Evolutionary conservation across 257 asterid species (phyloP), one percentile per base, ranked within the genome.

Genomic region (Ballota nigra): DNA sequence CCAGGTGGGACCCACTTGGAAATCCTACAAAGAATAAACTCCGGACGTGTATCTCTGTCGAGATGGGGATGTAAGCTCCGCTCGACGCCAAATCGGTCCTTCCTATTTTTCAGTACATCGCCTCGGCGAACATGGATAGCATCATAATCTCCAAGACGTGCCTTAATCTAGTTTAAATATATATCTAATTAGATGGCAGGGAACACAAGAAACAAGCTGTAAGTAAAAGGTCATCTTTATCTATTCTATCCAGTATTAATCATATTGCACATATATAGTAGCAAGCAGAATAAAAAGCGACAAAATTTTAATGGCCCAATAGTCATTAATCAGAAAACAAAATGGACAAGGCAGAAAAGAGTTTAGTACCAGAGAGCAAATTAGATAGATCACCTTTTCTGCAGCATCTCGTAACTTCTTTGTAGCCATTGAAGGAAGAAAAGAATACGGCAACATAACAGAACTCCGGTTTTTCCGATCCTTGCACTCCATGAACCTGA

Each of bases 401-500:
- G 97, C 96, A 41, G 91, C 96, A 76, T 82, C 86, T 65, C 86
- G 79, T 63, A 91, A 87, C 80, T 91, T 92, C 74, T 79, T 79
- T 8, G 95, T 80, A 71, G 96, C 97, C 96, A 86, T 86, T 78
- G 92, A 86, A 73, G 97, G 97, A 81, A 94, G 96, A 85, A 94
- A 91, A 8, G 95, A 91, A 84, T 83, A 83, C 15, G 98, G 92
- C 83, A 89, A 80, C 80, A 83, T 63, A 73, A 91, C 69, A 70
- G 96, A 79, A 71, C 89, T 86, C 63, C 59, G 96, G 74, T 91
- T 87, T 69, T 85, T 87, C 63, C 97, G 87, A 82, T 94, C 95
- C 86, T 88, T 95, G 94, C 99, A 92, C 81, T 95, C 98, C 87
- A 78, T 83, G 86, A 95, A 95, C 99, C 98, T 94, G 96, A 88